Base-by-base conservation (phyloP, 1,284 basidiomycete genomes). In the Tilletia caries region DNA sequence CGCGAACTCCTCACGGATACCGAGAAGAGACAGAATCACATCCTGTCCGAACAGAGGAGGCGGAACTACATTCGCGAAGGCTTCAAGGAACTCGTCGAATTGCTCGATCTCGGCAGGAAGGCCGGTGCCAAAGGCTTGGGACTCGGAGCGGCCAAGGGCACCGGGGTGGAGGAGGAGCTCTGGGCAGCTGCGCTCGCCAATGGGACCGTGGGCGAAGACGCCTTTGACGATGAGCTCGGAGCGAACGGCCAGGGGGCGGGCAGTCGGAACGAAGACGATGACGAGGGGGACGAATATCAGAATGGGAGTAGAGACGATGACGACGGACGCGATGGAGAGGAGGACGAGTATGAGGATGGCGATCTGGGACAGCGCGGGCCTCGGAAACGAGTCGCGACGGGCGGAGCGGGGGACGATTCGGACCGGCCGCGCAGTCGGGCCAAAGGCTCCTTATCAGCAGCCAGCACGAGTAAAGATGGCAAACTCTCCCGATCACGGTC, bases 41-140 rank as follows among this genome's bases (percentile, higher is more conserved):
- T 80, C 46, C 70, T 80, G 1, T 78, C 76, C 5, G 81, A 83
- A 65, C 81, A 83, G 70, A 71, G 79, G 48, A 70, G 81, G 15
- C 69, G 81, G 8, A 83, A 81, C 68, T 77, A 80, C 71, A 80
- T 81, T 52, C 77, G 81, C 8, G 78, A 82, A 68, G 77, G 76
- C 20, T 82, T 83, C 72, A 78, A 76, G 46, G 76, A 76, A 66
- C 76, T 83, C n/a, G 79, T 82, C 0, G 78, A 79, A 13, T 72
- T 83, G 23, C 71, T 82, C 15, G 80, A 81, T 32, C 71, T 73
- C n/a, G 80, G 80, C 18, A 73, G 81, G n/a, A 70, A 58, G 43
- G 77, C 76, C 54, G 80, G 80, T 1, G 81, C 81, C n/a, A 73
- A 79, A 2, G 81, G 80, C 2, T 67, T 82, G 12, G 81, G 81